A percentile compares a stretch with the other conserved stretches of the same genome.
phyloP scores from a whole-genome alignment of 495 filamentous ascomycete genomes.

The Pseudevernia furfuracea region DNA sequence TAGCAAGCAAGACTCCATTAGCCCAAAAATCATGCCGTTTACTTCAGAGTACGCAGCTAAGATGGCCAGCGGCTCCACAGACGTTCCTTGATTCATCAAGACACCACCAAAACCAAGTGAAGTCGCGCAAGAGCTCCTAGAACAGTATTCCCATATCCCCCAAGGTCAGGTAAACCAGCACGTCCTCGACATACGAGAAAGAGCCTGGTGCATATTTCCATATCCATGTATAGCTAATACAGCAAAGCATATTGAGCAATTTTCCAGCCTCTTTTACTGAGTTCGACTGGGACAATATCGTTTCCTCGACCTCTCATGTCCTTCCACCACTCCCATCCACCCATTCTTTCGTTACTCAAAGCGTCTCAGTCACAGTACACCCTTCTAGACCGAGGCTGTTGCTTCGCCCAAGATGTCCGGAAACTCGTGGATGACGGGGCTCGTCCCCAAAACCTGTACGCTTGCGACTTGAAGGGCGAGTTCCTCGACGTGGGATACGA shows the following conservation, averaged over 20 bases:
- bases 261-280: not conserved
- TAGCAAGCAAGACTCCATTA: no score
- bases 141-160: not conserved
- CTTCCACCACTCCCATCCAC: constrained; percentile 30
- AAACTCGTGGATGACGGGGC: constrained; percentile 41
- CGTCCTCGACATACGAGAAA: not conserved
- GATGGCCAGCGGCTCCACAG: no score
- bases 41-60: no score
- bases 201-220: not conserved
- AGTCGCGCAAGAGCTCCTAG: not conserved
- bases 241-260: not conserved
- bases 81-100: not conserved
- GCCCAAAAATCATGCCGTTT: no score
- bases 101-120: not conserved
- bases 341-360: constrained; percentile 37
- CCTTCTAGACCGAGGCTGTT: constrained; percentile 40
- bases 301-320: constrained; percentile 42
- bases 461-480: constrained; percentile 38
- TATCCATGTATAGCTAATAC: not conserved
- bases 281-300: constrained; percentile 35
- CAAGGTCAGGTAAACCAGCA: no score
- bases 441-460: constrained; percentile 35
- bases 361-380: constrained; percentile 25
- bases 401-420: constrained; percentile 42
- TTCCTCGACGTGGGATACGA: constrained; percentile 46